Evolutionary conservation across 2,329 filamentous ascomycete genomes (phyloP).

Genomic region (Lecanoromycetidae sp.): DNA sequence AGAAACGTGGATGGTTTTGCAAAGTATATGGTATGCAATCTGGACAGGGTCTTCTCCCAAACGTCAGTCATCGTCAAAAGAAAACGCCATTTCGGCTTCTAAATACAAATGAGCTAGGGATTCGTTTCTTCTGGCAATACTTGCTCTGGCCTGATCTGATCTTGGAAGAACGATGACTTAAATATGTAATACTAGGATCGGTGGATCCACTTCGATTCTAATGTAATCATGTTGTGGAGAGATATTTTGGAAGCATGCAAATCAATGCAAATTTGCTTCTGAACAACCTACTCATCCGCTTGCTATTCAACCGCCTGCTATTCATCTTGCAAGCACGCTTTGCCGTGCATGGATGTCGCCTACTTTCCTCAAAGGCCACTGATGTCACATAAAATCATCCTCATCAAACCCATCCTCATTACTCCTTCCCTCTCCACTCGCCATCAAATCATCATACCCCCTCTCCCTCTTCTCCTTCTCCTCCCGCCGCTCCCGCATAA

Average conservation of each 20-base stretch:
- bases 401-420: slow-evolving; percentile 21
- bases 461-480: slow-evolving; percentile 40
- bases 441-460: slow-evolving; percentile 21
- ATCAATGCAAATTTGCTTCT: not conserved
- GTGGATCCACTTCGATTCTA: slow-evolving; percentile 6
- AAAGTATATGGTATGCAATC: slow-evolving; percentile 5
- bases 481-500: slow-evolving; percentile 33
- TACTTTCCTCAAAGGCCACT: no score
- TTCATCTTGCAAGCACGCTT: not conserved
- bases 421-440: slow-evolving; percentile 27
- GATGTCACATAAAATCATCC: slow-evolving; percentile 20
- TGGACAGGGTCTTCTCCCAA: no score
- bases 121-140: no score
- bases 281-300: no score
- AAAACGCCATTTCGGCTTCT: no score
- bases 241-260: not conserved
- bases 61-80: no score
- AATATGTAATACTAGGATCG: not conserved
- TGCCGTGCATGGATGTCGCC: not conserved
- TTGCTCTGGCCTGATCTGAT: no score
- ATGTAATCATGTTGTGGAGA: slow-evolving; percentile 4
- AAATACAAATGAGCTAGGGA: not conserved
- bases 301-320: not conserved
- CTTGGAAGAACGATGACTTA: not conserved
- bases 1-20: slow-evolving; percentile 10